These are phyloP conservation scores for Nematodospora anomalae DNA, from an alignment of 1,139 yeast genomes.

Conservation along the genomic window DNA sequence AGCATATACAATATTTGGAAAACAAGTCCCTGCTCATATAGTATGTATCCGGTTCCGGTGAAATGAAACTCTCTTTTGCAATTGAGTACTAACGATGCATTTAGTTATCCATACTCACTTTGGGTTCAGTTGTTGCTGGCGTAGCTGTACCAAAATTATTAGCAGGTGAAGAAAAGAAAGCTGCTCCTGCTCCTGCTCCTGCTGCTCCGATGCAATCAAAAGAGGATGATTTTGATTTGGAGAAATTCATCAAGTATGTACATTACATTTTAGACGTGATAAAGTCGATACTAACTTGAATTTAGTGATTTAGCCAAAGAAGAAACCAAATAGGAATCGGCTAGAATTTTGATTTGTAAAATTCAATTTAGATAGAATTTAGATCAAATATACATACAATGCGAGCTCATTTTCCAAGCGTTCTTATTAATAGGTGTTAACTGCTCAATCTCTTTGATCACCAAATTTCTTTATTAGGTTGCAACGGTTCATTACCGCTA, in stretches of 20 bases:
- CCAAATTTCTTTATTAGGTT: no score
- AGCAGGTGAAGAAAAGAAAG: slow-evolving; percentile 29
- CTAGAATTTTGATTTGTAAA: neutral
- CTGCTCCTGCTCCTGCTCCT: slow-evolving; percentile 30
- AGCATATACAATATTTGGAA: slow-evolving; percentile 63
- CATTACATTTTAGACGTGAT: no score
- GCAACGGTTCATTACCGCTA: no score
- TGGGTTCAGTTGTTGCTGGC: slow-evolving; percentile 47
- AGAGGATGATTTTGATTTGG: slow-evolving; percentile 62
- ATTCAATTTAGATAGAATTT: neutral
- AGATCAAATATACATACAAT: neutral
- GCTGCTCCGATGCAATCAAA: slow-evolving; percentile 33
- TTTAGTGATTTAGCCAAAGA: slow-evolving; percentile 45
- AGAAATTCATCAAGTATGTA: slow-evolving; percentile 58
- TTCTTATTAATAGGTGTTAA: no score
- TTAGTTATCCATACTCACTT: slow-evolving; percentile 46
- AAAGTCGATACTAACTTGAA: slow-evolving; percentile 27
- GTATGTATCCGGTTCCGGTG: slow-evolving; percentile 38
- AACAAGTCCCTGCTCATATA: slow-evolving; percentile 62
- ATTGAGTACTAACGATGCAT: slow-evolving; percentile 3
- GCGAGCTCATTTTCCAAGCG: no score
- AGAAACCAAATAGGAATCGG: slow-evolving; percentile 31
- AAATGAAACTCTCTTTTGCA: neutral
- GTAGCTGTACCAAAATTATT: slow-evolving; percentile 41
- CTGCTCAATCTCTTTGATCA: no score